Base-by-base conservation (phyloP, 495 filamentous ascomycete species). In the Neurospora sp. region DNA sequence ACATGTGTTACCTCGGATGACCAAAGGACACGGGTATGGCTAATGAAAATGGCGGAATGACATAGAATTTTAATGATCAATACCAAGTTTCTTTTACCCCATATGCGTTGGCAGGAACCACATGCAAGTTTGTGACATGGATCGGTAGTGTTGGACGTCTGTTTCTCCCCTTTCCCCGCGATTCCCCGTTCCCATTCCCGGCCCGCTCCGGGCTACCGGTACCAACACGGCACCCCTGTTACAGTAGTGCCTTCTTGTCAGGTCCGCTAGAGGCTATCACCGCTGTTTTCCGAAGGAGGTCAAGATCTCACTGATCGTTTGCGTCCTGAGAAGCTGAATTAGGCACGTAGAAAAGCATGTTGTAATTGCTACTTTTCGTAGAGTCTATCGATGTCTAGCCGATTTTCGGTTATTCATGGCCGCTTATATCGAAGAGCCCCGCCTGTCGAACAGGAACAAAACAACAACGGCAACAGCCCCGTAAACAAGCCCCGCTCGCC, bases 41-140 rank as follows among this genome's bases (percentile, higher is more conserved):
- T 77, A 59, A 78, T 75, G 78, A 81, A 80, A 78, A 78, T 20
- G 74, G 77, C 72, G 70, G 73, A 70, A 76, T 73, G 74, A 74
- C 14, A 71, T 71, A 72, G 62, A 78, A 31, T 69, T 73, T 74
- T 74, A 77, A 69, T 54, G 75, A 54, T 69, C 74, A 78, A 80
- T 79, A 78, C 75, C 75, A 78, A 71, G 62, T 46, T 73, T 39
- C 54, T 66, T 66, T 35, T 66, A 66, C 54, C 54, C 54, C 27
- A 35, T 66, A 66, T 66, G 54, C 54, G 54, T 66, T 66, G 54
- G 27, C 54, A 66, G 54, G 54, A 66, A 66, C 54, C 54, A 66
- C 14, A 35, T 35, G 54, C 54, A 66, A 66, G 54, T 66, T 9
- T 35, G 27, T 66, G 54, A 66, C 54, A 66, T 66, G 54, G 54